Evolutionary conservation across 2,329 filamentous ascomycete genomes (phyloP), one percentile per base, ranked within the genome.

Genomic region (Calcarisporium arbuscula): DNA sequence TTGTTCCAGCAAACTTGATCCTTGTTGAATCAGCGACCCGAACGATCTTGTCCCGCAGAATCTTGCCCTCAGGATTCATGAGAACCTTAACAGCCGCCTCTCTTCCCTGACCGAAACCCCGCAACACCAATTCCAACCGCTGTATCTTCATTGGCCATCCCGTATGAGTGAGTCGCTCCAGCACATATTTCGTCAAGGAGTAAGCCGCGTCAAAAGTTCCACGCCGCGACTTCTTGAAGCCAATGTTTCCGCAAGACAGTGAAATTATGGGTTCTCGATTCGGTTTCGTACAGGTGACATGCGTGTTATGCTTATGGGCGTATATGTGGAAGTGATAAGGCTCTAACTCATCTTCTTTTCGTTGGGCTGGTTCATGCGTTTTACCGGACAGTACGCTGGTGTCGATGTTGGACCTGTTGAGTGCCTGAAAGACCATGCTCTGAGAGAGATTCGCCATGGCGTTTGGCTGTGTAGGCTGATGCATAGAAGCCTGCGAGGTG

Each of bases 1-100:
- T 85, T 25, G 85, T 86, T 54, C 92, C 94, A 64, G 89, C 92
- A 70, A 96, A 95, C 70, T 98, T 98, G 61, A 96, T 62, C 52
- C 83, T 83, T 36, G 90, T 96, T 26, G 78, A 72, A 64, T 98
- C 92, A 20, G 85, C 80, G 41, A 98, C 83, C 49, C 80, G 80
- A 27, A 77, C 68, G 46, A 98, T 84, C 65, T 84, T 79, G 20
- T 73, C 67, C 47, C 87, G 76, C 46, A 96, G 62, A 49, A 78
- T 59, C 54, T 77, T 80, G 38, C 92, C 92, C 59, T 98, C 90
- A 16, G 72, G 80, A 22, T 90, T 89, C 60, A 98, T 65, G 39
- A 98, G 64, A 6, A 89, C 85, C 72, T 96, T 98, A 35, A 80
- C 80, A 34, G 88, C 83, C 2, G 92, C 92, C 51, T 96, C 89